Conservation (phyloP, 176 grass and related monocot species). For the Eremochloa ophiuroides region DNA sequence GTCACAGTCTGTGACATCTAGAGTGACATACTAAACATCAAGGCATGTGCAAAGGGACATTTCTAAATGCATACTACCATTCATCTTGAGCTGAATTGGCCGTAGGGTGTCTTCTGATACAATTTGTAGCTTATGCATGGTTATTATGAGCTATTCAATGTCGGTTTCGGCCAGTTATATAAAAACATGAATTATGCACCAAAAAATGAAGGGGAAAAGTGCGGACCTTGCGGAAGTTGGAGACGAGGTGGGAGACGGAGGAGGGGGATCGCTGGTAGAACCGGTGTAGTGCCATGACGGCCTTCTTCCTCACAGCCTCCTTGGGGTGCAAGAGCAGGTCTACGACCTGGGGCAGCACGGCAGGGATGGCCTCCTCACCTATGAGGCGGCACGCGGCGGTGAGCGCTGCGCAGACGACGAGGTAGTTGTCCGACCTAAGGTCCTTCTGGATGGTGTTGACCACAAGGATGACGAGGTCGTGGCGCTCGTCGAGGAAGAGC, state of each 20-base stretch:
- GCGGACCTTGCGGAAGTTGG: constrained; percentile 88
- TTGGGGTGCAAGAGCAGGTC: constrained; percentile 86
- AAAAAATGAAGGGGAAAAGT: not conserved
- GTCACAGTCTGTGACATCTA: not conserved
- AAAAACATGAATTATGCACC: not conserved
- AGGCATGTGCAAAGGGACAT: not conserved
- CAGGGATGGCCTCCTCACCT: constrained; percentile 95
- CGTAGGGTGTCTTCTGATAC: not conserved
- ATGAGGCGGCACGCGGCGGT: constrained; percentile 83
- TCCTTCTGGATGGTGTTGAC: constrained; percentile 99
- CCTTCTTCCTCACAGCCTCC: constrained; percentile 97
- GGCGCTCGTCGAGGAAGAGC: constrained; percentile 92
- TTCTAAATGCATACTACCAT: not conserved
- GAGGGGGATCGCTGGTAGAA: constrained; percentile 94
- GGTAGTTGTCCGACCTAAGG: constrained; percentile 92
- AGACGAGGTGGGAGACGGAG: constrained; percentile 85
- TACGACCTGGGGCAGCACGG: constrained; percentile 90
- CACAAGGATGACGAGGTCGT: constrained; percentile 97
- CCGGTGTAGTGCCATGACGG: constrained; percentile 85
- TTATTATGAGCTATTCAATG: not conserved
- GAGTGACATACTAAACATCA: not conserved
- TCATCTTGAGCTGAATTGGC: not conserved
- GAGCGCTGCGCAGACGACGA: constrained; percentile 79
- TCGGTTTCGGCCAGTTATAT: not conserved
- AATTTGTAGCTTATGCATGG: constrained; percentile 9